Evolutionary conservation across 1,139 yeast species (phyloP).

Genomic region (Taphrina deformans): DNA sequence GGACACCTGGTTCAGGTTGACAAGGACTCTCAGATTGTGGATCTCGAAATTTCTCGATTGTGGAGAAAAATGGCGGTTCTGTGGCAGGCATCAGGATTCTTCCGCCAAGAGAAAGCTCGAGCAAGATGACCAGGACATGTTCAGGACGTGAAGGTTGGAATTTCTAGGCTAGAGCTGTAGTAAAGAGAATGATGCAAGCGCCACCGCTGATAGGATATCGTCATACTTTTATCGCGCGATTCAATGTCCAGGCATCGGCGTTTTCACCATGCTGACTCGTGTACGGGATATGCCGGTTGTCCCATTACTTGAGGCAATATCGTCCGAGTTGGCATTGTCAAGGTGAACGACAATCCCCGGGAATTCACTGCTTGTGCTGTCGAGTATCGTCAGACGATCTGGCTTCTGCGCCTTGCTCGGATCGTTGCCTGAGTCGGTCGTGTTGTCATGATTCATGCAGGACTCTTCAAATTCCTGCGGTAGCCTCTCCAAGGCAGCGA

Average conservation of each 20-base stretch:
- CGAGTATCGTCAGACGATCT: background rate
- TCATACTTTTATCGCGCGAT: background rate
- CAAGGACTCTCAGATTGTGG: no score
- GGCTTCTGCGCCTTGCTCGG: background rate
- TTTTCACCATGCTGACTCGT: background rate
- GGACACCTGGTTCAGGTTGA: no score
- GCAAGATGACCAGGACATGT: no score
- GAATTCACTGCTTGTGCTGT: background rate
- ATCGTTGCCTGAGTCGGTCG: background rate
- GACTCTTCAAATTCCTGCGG: background rate
- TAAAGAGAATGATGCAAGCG: no score
- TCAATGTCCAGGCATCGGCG: slow-evolving; percentile 3
- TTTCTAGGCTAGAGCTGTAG: no score
- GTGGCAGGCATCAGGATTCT: background rate
- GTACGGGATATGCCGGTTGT: background rate
- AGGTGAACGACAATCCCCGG: slow-evolving; percentile 11
- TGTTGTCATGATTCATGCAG: background rate
- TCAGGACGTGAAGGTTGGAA: no score
- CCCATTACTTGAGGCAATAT: background rate
- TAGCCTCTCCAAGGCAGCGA: slow-evolving; percentile 7
- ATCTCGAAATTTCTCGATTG: background rate
- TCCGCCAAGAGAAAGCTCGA: no score
- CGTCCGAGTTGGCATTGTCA: background rate
- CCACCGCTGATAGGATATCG: background rate
- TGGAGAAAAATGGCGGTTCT: background rate